Evolutionary conservation across 1,284 basidiomycete genomes (phyloP), one percentile per base, ranked within the genome.

Genomic region (Lignosus rhinocerotis): DNA sequence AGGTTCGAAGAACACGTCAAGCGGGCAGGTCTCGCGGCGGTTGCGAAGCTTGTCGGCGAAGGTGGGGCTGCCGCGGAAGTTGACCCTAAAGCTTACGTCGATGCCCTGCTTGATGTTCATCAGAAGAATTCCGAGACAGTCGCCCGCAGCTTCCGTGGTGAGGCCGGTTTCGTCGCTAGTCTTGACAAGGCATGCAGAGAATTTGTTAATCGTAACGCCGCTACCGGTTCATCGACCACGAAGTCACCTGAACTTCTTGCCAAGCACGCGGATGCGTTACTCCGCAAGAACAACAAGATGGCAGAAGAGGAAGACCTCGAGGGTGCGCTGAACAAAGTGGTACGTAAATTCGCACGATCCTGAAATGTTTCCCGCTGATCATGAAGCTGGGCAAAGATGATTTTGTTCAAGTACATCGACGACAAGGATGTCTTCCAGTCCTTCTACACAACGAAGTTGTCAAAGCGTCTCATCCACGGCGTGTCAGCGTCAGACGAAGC

Each of bases 361-460:
- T 16, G 10, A 0, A 17, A 39, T 9, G 50, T 12, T 36, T 11
- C n/a, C 6, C 9, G 16, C 50, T 56, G 25, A 49, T 49, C 33
- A 47, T 12, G 2, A 30, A 38, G 31, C 39, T 33, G 41, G 53
- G 11, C 2, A 38, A 9, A 96, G 94, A 98, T 98, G 96, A 82
- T 96, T 45, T 81, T 99, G 51, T 99, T 99, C 90, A 98, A 98
- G 76, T 99, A 98, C 74, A 90, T 99, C 67, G 95, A 98, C 74
- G 97, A 99, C 80, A 98, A 98, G 81, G 97, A 99, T 70, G 95
- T 99, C 11, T 99, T 99, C 88, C 96, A 98, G 73, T 94, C 93
- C 46, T 99, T 98, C 82, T 99, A 99, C 80, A 93, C 93, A 45
- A 98, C 94, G 68, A 96, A 96, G 78, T 80, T 99, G 19, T 96